Conservation (phyloP, 441 rosid species). For the Syzygium malaccense region DNA sequence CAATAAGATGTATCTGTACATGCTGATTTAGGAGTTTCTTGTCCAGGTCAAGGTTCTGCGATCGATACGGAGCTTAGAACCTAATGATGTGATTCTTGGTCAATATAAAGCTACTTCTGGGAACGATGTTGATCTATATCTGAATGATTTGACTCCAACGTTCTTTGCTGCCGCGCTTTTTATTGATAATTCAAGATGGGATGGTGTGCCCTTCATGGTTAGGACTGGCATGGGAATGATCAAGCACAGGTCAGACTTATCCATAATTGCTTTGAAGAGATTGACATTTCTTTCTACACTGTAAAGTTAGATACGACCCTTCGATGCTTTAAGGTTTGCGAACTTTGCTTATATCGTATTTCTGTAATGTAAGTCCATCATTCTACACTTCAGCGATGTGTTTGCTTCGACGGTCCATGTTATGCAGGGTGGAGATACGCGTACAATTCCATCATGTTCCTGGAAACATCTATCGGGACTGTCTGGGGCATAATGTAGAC, state of each 20-base stretch:
- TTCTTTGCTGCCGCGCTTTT: conserved; percentile 64
- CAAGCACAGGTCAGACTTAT: conserved; percentile 44
- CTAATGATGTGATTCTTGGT: conserved; percentile 61
- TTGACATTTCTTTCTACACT: background rate
- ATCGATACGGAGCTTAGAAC: conserved; percentile 50
- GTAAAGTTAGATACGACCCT: background rate
- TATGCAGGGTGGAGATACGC: conserved; percentile 67
- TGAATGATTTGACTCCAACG: conserved; percentile 51
- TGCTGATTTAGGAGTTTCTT: conserved; percentile 11
- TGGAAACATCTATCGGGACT: conserved; percentile 56
- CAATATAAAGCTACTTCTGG: conserved; percentile 50
- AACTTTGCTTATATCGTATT: background rate
- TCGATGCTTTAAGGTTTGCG: background rate
- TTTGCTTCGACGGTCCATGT: background rate
- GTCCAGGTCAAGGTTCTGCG: conserved; percentile 69
- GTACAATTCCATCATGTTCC: conserved; percentile 67
- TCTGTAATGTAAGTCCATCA: background rate
- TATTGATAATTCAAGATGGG: conserved; percentile 90
- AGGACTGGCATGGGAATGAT: conserved; percentile 73
- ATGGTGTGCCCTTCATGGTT: conserved; percentile 72
- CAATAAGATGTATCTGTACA: background rate
- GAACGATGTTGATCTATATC: conserved; percentile 28
- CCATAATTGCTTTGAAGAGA: background rate
- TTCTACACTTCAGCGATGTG: background rate
- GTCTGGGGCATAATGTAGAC: conserved; percentile 40